Conservation (phyloP, 495 filamentous ascomycete genomes). For the Xylaria venustula region DNA sequence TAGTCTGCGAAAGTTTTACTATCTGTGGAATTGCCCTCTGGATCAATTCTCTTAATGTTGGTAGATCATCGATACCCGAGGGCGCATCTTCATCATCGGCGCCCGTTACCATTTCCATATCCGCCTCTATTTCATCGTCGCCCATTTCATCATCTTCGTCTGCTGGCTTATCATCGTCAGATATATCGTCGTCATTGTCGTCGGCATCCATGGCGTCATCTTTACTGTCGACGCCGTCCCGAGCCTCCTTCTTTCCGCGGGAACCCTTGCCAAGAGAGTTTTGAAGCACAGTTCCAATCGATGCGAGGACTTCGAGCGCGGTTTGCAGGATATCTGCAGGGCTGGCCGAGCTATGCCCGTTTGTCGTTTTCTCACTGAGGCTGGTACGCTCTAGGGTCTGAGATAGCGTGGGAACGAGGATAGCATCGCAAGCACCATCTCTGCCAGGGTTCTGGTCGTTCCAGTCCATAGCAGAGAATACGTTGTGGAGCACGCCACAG, state of each 20-base stretch:
- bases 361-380: conserved; percentile 20
- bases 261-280: conserved; percentile 41
- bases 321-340: conserved; percentile 41
- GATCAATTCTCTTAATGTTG: conserved; percentile 48
- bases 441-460: conserved; percentile 47
- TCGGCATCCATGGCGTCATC: conserved; percentile 37
- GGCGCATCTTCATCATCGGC: conserved; percentile 34
- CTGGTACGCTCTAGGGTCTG: conserved; percentile 32
- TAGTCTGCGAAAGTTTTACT: conserved; percentile 35
- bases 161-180: conserved; percentile 29
- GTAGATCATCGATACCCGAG: conserved; percentile 38
- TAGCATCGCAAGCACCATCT: conserved; percentile 46
- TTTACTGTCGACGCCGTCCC: conserved; percentile 29
- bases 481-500: conserved; percentile 54
- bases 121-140: conserved; percentile 50
- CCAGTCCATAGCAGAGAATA: conserved; percentile 46
- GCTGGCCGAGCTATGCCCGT: conserved; percentile 25
- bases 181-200: conserved; percentile 24
- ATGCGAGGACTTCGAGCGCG: conserved; percentile 56
- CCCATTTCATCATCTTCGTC: conserved; percentile 37
- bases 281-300: conserved; percentile 56
- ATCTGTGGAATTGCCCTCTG: conserved; percentile 49
- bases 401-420: conserved; percentile 44
- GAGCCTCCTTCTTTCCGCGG: conserved; percentile 29
- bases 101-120: conserved; percentile 58